These are phyloP conservation scores for Globisporangium spiculum DNA, from an alignment of 352 stramenopile species.

Conservation along the genomic window DNA sequence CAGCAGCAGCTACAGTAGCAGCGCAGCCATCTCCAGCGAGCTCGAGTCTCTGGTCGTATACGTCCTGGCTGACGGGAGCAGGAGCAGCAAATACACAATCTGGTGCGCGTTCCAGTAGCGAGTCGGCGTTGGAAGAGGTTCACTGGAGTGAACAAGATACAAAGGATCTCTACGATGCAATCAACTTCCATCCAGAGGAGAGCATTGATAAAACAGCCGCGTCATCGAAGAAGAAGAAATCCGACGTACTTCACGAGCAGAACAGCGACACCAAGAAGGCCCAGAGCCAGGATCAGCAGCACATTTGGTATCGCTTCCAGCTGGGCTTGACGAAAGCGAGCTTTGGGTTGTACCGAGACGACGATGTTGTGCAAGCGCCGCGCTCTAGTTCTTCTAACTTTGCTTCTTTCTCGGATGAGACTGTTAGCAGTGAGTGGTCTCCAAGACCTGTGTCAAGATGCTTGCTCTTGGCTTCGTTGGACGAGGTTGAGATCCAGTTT, in stretches of 20 bases:
- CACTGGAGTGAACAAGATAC: constrained; percentile 86
- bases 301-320: constrained; percentile 82
- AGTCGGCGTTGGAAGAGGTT: constrained; percentile 36
- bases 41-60: constrained; percentile 69
- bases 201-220: constrained; percentile 17
- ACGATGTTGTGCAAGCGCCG: constrained; percentile 17
- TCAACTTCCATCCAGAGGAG: constrained; percentile 72
- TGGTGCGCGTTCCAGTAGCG: background rate
- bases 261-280: background rate
- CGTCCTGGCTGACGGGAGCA: constrained; percentile 50
- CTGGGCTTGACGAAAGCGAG: constrained; percentile 50
- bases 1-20: constrained; percentile 5
- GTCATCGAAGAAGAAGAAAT: constrained; percentile 3
- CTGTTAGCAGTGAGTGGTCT: background rate
- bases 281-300: constrained; percentile 38
- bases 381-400: constrained; percentile 9
- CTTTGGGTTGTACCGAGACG: constrained; percentile 51
- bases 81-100: constrained; percentile 3
- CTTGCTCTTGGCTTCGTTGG: constrained; percentile 36
- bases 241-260: background rate
- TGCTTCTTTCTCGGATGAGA: background rate
- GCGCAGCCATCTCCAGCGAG: constrained; percentile 29
- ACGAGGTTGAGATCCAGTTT: constrained; percentile 72
- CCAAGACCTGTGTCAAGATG: constrained; percentile 2
- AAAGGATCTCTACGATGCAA: constrained; percentile 74